phyloP scores from a whole-genome alignment of 768 basidiomycete genomes.

The Boletus insuetus region DNA sequence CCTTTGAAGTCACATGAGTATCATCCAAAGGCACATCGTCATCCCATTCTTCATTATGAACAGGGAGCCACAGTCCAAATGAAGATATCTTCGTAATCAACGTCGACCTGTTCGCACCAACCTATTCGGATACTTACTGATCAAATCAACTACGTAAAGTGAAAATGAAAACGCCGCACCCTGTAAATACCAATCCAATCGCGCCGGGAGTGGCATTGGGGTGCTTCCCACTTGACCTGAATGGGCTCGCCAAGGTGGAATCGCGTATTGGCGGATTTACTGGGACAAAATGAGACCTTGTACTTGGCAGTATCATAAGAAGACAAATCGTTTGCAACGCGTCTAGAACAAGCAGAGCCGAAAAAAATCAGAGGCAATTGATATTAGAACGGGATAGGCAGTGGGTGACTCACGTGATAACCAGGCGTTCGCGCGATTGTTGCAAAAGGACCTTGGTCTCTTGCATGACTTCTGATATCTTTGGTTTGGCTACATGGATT shows the following conservation, averaged over 20 bases:
- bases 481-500: constrained; percentile 67
- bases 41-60: constrained; percentile 91
- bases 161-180: constrained; percentile 37
- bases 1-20: constrained; percentile 32
- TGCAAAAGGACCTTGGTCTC: constrained; percentile 90
- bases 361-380: not conserved
- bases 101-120: constrained; percentile 84
- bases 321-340: constrained; percentile 79
- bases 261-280: constrained; percentile 47
- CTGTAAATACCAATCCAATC: constrained; percentile 97
- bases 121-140: constrained; percentile 36
- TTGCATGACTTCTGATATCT: constrained; percentile 83
- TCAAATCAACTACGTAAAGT: not conserved
- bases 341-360: constrained; percentile 38
- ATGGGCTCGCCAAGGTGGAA: constrained; percentile 95
- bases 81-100: constrained; percentile 83
- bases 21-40: constrained; percentile 70
- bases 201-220: constrained; percentile 77
- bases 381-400: not conserved
- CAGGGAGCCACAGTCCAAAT: constrained; percentile 89
- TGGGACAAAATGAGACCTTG: constrained; percentile 57
- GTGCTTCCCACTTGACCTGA: constrained; percentile 82
- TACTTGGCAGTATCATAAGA: constrained; percentile 81
- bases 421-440: constrained; percentile 85
- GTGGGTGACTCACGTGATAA: constrained; percentile 73